Evolutionary conservation across 73 alveolate genomes (phyloP).

Genomic region (Symbiodinium pilosum): DNA sequence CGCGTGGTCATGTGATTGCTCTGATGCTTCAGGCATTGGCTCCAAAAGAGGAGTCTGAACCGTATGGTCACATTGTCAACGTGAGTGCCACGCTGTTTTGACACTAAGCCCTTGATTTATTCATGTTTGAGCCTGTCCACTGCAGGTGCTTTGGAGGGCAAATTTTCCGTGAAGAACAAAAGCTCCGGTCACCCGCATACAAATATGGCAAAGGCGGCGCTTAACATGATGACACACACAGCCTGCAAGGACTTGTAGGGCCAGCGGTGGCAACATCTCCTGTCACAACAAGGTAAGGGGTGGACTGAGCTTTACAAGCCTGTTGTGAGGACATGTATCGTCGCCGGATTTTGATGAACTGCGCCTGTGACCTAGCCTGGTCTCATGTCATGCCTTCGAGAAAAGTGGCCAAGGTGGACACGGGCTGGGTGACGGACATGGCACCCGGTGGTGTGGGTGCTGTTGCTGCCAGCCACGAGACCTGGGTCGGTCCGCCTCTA

Average conservation of each 20-base stretch:
- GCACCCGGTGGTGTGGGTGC: conserved; percentile 94
- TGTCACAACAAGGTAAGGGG: background rate
- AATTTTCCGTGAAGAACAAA: conserved; percentile 97
- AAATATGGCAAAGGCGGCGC: conserved; percentile 99
- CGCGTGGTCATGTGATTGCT: background rate
- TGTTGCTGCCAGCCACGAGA: conserved; percentile 87
- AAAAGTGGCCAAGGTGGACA: conserved; percentile 97
- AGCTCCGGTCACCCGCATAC: conserved; percentile 98
- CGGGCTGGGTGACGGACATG: conserved; percentile 99
- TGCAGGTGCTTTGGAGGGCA: conserved; percentile 98
- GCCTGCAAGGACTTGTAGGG: conserved; percentile 96
- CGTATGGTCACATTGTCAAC: conserved; percentile 95
- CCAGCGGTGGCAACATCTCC: no score
- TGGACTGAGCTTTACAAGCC: no score
- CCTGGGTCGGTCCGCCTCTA: conserved; percentile 84
- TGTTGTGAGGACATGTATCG: conserved; percentile 59
- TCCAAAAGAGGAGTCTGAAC: conserved; percentile 95
- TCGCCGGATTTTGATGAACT: conserved; percentile 84
- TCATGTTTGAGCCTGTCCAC: conserved; percentile 96
- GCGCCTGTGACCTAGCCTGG: conserved; percentile 27
- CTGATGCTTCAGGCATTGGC: conserved; percentile 14
- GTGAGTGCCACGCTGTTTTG: conserved; percentile 97
- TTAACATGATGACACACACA: conserved; percentile 99
- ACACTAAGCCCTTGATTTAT: conserved; percentile 95
- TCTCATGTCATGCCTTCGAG: no score